Percentiles rank a stretch among this genome's conserved stretches.
These are phyloP conservation scores for Flaveria sonorensis DNA, from an alignment of 129 eudicot species.

Conservation along the genomic window DNA sequence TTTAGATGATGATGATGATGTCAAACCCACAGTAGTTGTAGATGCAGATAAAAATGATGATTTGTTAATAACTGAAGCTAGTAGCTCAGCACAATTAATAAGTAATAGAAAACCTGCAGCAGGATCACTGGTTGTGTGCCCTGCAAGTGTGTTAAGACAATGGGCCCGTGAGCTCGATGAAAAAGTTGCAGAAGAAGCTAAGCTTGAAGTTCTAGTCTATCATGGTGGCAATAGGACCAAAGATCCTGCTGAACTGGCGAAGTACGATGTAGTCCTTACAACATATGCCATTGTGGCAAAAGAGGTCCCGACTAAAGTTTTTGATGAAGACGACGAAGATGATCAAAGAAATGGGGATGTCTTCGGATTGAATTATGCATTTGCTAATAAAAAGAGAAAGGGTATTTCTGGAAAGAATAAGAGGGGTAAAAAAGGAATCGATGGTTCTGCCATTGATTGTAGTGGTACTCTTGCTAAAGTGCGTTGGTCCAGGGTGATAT, in stretches of 20 bases:
- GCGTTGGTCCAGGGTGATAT: constrained; percentile 73
- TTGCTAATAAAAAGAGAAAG: constrained; percentile 51
- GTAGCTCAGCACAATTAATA: constrained; percentile 42
- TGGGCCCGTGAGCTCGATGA: constrained; percentile 93
- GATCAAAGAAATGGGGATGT: constrained; percentile 59
- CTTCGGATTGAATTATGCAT: constrained; percentile 32
- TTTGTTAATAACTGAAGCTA: constrained; percentile 45
- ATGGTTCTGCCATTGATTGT: constrained; percentile 49
- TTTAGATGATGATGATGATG: constrained; percentile 78
- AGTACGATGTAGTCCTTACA: constrained; percentile 79
- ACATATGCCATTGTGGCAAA: constrained; percentile 86
- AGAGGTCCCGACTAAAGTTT: constrained; percentile 78
- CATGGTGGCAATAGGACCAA: constrained; percentile 86
- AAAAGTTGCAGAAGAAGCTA: constrained; percentile 63
- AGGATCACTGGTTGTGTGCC: constrained; percentile 95
- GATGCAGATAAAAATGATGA: constrained; percentile 52
- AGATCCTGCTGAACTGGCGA: constrained; percentile 74
- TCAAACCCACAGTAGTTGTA: constrained; percentile 32
- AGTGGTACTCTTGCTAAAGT: constrained; percentile 88
- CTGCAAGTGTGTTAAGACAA: constrained; percentile 92
- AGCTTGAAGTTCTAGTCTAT: constrained; percentile 73
- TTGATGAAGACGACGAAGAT: constrained; percentile 76
- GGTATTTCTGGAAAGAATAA: constrained; percentile 51
- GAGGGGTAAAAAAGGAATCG: constrained; percentile 63
- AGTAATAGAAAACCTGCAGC: constrained; percentile 67